A percentile compares a stretch with the other conserved stretches of the same genome.
These are phyloP conservation scores for Hypoxylon sp. DNA, from an alignment of 2,329 filamentous ascomycete genomes.

Conservation along the genomic window DNA sequence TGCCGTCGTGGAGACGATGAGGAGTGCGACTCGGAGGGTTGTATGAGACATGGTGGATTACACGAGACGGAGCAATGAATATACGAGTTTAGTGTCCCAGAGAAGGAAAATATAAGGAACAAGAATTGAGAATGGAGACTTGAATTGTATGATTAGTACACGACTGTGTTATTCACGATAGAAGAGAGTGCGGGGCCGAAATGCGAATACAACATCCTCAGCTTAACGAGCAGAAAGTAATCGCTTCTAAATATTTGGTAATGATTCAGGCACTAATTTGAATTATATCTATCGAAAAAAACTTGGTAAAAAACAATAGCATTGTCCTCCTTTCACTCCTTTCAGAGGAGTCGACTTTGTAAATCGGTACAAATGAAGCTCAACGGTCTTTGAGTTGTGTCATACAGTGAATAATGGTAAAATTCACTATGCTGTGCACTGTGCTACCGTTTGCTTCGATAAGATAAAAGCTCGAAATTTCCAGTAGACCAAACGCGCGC, in stretches of 20 bases:
- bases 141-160: slow-evolving; percentile 1
- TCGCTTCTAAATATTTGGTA: background rate
- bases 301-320: background rate
- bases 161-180: background rate
- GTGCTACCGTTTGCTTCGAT: slow-evolving; percentile 23
- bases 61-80: background rate
- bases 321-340: too few relatives aligned
- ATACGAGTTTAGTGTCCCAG: background rate
- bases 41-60: slow-evolving; percentile 48
- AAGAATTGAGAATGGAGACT: background rate
- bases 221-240: background rate
- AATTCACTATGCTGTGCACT: background rate
- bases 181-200: slow-evolving; percentile 22
- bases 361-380: too few relatives aligned
- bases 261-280: background rate
- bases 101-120: background rate
- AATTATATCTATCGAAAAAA: background rate
- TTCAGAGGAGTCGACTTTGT: too few relatives aligned
- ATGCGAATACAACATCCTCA: slow-evolving; percentile 6
- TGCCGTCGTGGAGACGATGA: slow-evolving; percentile 92
- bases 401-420: background rate
- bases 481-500: background rate
- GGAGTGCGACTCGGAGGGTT: slow-evolving; percentile 74
- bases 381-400: background rate
- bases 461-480: slow-evolving; percentile 41